These are phyloP conservation scores for Schizophyllum commune DNA, from an alignment of 1,284 basidiomycete species.

Conservation along the genomic window DNA sequence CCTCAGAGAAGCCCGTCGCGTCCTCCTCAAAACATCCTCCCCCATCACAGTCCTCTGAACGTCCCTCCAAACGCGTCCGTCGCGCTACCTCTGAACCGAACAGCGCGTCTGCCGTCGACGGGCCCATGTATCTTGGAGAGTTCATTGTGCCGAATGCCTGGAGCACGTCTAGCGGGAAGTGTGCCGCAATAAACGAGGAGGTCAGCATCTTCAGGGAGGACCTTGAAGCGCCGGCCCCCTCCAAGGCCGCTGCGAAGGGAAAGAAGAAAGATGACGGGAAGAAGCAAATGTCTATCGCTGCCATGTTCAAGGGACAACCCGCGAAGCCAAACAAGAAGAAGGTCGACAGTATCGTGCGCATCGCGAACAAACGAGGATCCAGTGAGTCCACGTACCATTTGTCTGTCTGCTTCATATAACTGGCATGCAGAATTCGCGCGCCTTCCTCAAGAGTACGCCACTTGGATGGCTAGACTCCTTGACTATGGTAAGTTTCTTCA, in stretches of 20 bases:
- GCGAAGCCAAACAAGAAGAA: conserved; percentile 49
- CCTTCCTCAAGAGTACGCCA: conserved; percentile 56
- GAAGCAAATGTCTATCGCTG: conserved; percentile 53
- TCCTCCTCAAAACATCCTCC: conserved; percentile 13
- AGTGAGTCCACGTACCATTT: too few species aligned
- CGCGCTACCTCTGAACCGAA: not conserved
- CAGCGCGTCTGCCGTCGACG: not conserved
- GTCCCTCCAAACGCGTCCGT: not conserved
- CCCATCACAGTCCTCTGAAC: conserved; percentile 18
- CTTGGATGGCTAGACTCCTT: conserved; percentile 67
- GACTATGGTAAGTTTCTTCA: conserved; percentile 45
- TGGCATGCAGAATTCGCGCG: conserved; percentile 69
- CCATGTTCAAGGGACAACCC: conserved; percentile 50
- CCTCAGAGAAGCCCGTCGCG: conserved; percentile 26
- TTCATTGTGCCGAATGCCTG: conserved; percentile 71
- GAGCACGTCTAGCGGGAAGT: conserved; percentile 70
- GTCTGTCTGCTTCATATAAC: too few species aligned
- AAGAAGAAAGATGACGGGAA: conserved; percentile 36
- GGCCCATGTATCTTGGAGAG: conserved; percentile 52
- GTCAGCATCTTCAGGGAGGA: conserved; percentile 51
- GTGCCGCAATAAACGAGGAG: conserved; percentile 60
- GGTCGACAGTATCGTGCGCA: conserved; percentile 56
- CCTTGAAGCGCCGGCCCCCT: conserved; percentile 16
- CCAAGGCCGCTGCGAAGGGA: conserved; percentile 26
- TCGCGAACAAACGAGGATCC: conserved; percentile 57